Conservation (phyloP, 139 green algal species). For the Pseudopediastrum boryanum region DNA sequence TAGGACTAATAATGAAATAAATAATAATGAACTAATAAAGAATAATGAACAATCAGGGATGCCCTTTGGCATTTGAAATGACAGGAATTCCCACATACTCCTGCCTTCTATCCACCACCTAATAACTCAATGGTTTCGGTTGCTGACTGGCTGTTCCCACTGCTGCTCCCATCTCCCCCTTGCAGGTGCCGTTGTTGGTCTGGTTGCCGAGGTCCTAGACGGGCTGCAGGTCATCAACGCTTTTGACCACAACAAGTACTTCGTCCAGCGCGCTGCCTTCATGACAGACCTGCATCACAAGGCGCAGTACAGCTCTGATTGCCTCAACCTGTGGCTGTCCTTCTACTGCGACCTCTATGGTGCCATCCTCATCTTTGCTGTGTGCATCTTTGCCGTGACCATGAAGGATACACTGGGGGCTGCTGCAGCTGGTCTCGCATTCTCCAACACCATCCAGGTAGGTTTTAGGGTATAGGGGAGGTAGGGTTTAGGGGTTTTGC, state of each 20-base stretch:
- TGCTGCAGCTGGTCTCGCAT: conserved; percentile 59
- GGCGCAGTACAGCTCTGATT: conserved; percentile 62
- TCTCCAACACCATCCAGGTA: conserved; percentile 71
- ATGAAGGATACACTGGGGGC: conserved; percentile 48
- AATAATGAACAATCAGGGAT: too few relatives aligned
- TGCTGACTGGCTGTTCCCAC: too few relatives aligned
- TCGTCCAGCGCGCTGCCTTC: conserved; percentile 36
- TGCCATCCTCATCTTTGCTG: conserved; percentile 51
- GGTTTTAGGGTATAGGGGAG: too few relatives aligned
- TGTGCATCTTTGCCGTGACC: conserved; percentile 53
- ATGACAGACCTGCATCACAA: conserved; percentile 50
- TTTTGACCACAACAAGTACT: conserved; percentile 56
- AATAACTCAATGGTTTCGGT: too few relatives aligned
- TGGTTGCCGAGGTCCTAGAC: conserved; percentile 67
- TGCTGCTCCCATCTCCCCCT: neutral
- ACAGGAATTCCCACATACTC: too few relatives aligned
- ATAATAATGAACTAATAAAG: too few relatives aligned
- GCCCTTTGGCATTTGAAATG: too few relatives aligned
- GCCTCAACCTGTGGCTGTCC: conserved; percentile 66
- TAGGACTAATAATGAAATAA: too few relatives aligned
- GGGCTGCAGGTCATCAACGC: conserved; percentile 62
- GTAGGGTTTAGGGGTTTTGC: too few relatives aligned
- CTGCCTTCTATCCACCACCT: too few relatives aligned
- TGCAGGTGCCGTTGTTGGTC: conserved; percentile 55
- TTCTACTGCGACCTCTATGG: conserved; percentile 65